These are phyloP conservation scores for Hypoxylon sp. DNA, from an alignment of 2,329 filamentous ascomycete species.

Conservation along the genomic window DNA sequence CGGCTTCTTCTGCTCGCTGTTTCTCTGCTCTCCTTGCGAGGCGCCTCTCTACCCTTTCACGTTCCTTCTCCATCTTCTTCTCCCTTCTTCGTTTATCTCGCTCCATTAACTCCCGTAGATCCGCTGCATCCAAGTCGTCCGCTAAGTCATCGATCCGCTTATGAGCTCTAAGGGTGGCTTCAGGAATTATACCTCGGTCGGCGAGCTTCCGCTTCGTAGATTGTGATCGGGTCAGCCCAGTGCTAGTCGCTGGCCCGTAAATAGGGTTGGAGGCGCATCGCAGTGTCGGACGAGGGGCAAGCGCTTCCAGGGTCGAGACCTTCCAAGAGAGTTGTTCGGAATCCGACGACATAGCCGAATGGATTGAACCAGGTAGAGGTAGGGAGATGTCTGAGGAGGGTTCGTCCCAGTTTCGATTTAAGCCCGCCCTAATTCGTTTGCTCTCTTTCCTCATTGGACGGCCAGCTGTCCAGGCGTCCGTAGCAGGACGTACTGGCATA, in stretches of 20 bases:
- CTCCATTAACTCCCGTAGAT: constrained; percentile 89
- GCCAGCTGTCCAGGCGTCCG: constrained; percentile 70
- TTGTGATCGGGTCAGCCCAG: constrained; percentile 62
- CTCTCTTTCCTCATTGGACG: constrained; percentile 73
- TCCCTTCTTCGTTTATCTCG: constrained; percentile 85
- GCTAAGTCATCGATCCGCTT: constrained; percentile 79
- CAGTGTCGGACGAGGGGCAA: constrained; percentile 87
- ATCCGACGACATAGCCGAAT: constrained; percentile 80
- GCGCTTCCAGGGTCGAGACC: constrained; percentile 82
- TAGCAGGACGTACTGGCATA: constrained; percentile 73
- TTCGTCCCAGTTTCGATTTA: constrained; percentile 67
- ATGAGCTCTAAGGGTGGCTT: constrained; percentile 71
- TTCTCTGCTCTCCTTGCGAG: constrained; percentile 77
- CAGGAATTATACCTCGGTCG: constrained; percentile 67
- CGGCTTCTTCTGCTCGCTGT: constrained; percentile 70
- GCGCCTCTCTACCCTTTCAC: constrained; percentile 74
- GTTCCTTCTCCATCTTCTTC: constrained; percentile 76
- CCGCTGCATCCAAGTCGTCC: constrained; percentile 86
- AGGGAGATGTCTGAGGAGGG: constrained; percentile 81
- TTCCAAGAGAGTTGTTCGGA: constrained; percentile 84
- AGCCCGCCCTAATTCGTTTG: constrained; percentile 72
- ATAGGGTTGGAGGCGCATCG: constrained; percentile 77
- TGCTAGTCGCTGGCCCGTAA: constrained; percentile 61
- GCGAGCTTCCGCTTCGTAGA: constrained; percentile 67
- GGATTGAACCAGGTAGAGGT: constrained; percentile 78